phyloP scores from a whole-genome alignment of 2,329 filamentous ascomycete species.

The Beauveria sp. region DNA sequence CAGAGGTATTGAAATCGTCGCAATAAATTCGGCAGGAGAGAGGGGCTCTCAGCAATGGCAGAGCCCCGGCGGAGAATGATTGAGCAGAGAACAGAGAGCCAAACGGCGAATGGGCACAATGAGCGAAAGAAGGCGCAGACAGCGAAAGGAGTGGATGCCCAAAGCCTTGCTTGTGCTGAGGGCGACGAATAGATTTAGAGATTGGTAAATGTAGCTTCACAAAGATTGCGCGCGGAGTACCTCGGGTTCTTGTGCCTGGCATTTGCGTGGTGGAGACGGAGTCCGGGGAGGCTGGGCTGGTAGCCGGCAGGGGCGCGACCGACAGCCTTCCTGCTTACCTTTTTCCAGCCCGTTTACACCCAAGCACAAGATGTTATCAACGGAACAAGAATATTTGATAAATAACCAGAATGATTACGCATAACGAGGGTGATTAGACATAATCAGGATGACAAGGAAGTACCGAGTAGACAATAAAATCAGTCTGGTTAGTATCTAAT shows the following conservation, averaged over 20 bases:
- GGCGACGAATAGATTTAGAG: neutral
- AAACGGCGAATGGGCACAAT: neutral
- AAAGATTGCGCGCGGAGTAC: neutral
- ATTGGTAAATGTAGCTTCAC: neutral
- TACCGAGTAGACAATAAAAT: neutral
- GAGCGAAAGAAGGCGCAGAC: neutral
- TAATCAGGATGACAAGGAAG: neutral
- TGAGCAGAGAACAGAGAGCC: neutral
- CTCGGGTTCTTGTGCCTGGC: slow-evolving; percentile 1
- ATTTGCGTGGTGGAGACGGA: neutral
- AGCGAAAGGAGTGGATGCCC: slow-evolving; percentile 9
- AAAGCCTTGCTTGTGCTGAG: neutral
- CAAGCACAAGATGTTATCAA: no score
- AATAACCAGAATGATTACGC: no score
- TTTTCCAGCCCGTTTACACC: neutral
- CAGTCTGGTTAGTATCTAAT: slow-evolving; percentile 3
- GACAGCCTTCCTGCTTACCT: neutral
- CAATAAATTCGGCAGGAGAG: neutral
- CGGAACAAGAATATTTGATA: no score
- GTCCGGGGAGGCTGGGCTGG: neutral
- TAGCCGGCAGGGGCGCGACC: neutral
- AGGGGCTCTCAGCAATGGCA: neutral
- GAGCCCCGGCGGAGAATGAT: neutral
- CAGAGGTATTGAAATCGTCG: neutral
- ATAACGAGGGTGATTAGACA: neutral